Percentiles rank a stretch among this genome's conserved stretches.
phyloP scores from a whole-genome alignment of 768 basidiomycete species.

The button mushroom (Agaricus bisporus) region DNA sequence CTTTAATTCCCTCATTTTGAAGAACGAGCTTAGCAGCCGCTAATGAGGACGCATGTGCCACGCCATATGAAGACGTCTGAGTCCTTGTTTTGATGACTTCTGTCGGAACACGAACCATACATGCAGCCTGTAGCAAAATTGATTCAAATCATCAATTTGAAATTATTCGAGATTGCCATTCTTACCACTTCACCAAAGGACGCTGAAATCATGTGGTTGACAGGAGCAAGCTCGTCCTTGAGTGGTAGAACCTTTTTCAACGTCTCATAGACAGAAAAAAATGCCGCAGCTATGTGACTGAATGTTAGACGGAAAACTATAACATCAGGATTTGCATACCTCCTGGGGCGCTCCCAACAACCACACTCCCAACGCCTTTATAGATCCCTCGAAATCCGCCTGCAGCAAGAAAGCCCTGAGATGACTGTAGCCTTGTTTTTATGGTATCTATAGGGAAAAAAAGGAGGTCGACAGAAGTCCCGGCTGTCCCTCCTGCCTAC shows the following conservation, averaged over 20 bases:
- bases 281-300: conserved; percentile 69
- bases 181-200: conserved; percentile 55
- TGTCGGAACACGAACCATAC: conserved; percentile 89
- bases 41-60: conserved; percentile 50
- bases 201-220: conserved; percentile 53
- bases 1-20: conserved; percentile 57
- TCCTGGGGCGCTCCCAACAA: conserved; percentile 93
- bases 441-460: conserved; percentile 97
- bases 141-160: conserved; percentile 1
- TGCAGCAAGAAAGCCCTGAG: conserved; percentile 76
- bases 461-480: conserved; percentile 87
- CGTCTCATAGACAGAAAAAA: conserved; percentile 92
- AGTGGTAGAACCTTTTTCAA: conserved; percentile 73
- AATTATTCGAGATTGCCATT: conserved; percentile 2
- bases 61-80: conserved; percentile 76
- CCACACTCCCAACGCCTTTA: conserved; percentile 89
- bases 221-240: conserved; percentile 51
- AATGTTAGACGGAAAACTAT: background rate
- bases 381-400: conserved; percentile 92
- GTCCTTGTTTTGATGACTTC: conserved; percentile 93
- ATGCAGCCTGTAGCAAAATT: conserved; percentile 58
- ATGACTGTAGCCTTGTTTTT: conserved; percentile 90
- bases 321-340: conserved; percentile 40
- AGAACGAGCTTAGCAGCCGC: conserved; percentile 52
- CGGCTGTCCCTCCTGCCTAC: conserved; percentile 87